Percentiles rank a stretch among this genome's conserved stretches.
phyloP scores from a whole-genome alignment of 2,329 filamentous ascomycete species.

The Tolypocladium nubicola region DNA sequence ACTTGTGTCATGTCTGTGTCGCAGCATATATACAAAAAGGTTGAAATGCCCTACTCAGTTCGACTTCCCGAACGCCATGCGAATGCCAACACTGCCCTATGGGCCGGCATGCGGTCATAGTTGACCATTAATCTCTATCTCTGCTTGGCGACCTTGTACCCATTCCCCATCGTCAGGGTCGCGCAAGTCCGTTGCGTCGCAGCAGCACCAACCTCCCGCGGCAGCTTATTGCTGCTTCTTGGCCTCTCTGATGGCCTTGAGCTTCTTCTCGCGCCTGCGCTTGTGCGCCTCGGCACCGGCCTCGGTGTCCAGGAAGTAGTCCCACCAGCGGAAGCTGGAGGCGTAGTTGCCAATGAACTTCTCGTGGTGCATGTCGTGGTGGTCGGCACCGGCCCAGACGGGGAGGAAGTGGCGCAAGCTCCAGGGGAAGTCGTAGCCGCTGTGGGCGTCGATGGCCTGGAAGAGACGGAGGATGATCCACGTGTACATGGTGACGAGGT shows the following conservation, averaged over 20 bases:
- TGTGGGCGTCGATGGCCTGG: constrained; percentile 96
- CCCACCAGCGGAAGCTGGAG: constrained; percentile 99
- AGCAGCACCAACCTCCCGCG: background rate
- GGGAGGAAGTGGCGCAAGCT: constrained; percentile 89
- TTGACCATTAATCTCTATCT: constrained; percentile 6
- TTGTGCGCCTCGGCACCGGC: constrained; percentile 79
- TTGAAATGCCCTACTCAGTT: constrained; percentile 16
- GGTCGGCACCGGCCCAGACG: constrained; percentile 94
- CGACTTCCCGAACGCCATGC: constrained; percentile 17
- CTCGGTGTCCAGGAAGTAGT: constrained; percentile 88
- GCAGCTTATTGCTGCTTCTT: constrained; percentile 56
- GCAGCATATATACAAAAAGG: constrained; percentile 16
- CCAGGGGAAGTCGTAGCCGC: constrained; percentile 98
- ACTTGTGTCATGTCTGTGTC: background rate
- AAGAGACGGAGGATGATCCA: constrained; percentile 92
- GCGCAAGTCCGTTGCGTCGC: background rate
- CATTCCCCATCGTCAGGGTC: background rate
- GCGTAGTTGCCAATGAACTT: constrained; percentile 98
- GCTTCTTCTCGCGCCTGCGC: constrained; percentile 69
- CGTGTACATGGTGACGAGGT: constrained; percentile 94
- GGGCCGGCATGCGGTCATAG: constrained; percentile 8
- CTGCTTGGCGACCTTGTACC: background rate
- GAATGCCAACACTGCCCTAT: constrained; percentile 13
- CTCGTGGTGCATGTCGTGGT: constrained; percentile 96
- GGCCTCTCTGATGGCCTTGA: constrained; percentile 45